Conservation (phyloP, 2,329 filamentous ascomycete species). For the Paramyrothecium roridum region DNA sequence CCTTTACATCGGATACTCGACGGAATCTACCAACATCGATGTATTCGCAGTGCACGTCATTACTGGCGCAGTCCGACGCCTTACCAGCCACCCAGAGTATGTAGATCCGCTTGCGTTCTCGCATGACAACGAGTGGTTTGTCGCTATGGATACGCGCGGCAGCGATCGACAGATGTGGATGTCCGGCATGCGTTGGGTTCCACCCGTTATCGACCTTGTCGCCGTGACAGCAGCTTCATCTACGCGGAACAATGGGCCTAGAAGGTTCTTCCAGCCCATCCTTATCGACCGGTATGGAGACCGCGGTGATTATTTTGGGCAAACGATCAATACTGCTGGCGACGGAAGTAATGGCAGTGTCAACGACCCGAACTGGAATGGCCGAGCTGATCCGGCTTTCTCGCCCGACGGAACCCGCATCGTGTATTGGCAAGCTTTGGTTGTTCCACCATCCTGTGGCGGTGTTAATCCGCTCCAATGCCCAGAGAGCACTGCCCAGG, state of each 20-base stretch:
- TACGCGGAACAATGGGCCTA: slow-evolving; percentile 40
- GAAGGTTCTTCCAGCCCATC: slow-evolving; percentile 43
- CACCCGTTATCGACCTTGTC: slow-evolving; percentile 36
- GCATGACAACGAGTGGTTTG: slow-evolving; percentile 37
- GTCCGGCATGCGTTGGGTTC: slow-evolving; percentile 34
- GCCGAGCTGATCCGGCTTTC: slow-evolving; percentile 38
- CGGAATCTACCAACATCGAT: slow-evolving; percentile 42
- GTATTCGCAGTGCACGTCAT: slow-evolving; percentile 35
- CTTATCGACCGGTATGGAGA: slow-evolving; percentile 42
- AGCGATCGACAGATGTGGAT: slow-evolving; percentile 37
- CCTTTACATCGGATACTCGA: slow-evolving; percentile 34
- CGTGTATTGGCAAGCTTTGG: slow-evolving; percentile 37
- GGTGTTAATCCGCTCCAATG: slow-evolving; percentile 39
- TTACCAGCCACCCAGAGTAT: slow-evolving; percentile 42
- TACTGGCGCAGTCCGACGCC: slow-evolving; percentile 35
- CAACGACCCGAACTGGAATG: slow-evolving; percentile 48
- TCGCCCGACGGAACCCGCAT: slow-evolving; percentile 38
- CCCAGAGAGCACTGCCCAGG: slow-evolving; percentile 31
- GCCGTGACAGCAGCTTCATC: slow-evolving; percentile 28
- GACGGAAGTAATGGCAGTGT: slow-evolving; percentile 28
- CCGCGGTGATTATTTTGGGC: slow-evolving; percentile 39
- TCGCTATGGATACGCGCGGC: slow-evolving; percentile 40
- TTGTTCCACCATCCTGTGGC: slow-evolving; percentile 36
- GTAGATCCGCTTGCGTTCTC: slow-evolving; percentile 39
- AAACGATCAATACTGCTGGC: slow-evolving; percentile 35